Evolutionary conservation across 805 yeast species (phyloP), one percentile per base, ranked within the genome.

Genomic region (Ogataea nitratoaversa): DNA sequence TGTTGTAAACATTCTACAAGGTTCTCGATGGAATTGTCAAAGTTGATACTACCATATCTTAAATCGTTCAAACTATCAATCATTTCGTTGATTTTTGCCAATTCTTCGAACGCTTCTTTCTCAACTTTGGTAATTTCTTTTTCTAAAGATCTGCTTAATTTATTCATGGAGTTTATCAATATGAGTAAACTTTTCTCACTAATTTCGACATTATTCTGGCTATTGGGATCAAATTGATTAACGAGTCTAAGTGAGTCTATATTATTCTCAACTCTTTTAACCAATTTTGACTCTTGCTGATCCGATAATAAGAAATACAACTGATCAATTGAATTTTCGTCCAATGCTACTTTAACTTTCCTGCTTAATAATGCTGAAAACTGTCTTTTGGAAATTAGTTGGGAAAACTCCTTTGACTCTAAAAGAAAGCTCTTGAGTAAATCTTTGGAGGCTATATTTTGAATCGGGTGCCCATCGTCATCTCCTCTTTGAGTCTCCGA

Each of bases 21-120:
- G 23, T 47, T 49, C 3, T 44, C 43, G 11, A 53, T 42, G 2
- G 55, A 44, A 8, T 47, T 46, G 19, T 35, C 46, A 36, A 51
- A 47, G 16, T 51, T 48, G 27, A 47, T 43, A 17, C 50, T 45
- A 1, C 62, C 53, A 46, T 53, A 52, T 41, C 56, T 41, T 20
- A 66, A 38, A 24, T 62, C 68, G 38, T 56, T 55, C 29, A 65
- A 43, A 9, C 48, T 46, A 18, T 56, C 58, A 2, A 66, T 54
- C 12, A 61, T 41, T 9, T 55, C 50, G 23, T 44, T 46, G 16
- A 63, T 47, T 3, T 51, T 52, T 3, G 36, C 32, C 16, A 59
- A 36, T 34, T 46, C 50, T 9, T 30, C 18, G 4, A 38, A 42
- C 4, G 53, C 36, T 17, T 49, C 28, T 5, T 23, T 25, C 34